Percentiles rank a stretch among this genome's conserved stretches.
phyloP scores from a whole-genome alignment of 345 rosid genomes.

The Melaleuca alternifolia region DNA sequence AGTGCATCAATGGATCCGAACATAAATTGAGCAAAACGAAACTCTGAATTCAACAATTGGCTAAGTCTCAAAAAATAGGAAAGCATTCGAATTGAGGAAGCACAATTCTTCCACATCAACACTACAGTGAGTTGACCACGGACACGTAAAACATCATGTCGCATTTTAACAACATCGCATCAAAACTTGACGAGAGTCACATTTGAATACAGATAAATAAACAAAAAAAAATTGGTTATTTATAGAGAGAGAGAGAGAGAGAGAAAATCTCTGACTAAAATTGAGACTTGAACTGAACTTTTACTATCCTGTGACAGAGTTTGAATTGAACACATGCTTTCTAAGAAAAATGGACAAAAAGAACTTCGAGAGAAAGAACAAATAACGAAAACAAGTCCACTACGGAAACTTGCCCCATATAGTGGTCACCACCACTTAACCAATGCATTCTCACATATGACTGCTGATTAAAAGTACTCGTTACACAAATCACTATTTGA shows the following conservation, averaged over 20 bases:
- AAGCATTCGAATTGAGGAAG: neutral
- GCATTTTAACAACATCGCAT: neutral
- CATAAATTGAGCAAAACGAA: too few species aligned
- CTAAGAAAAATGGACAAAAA: neutral
- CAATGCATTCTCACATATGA: neutral
- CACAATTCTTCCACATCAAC: neutral
- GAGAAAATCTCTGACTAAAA: neutral
- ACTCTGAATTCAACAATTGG: too few species aligned
- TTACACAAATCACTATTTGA: neutral
- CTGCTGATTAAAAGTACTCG: neutral
- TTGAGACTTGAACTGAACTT: neutral
- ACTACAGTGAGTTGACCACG: accelerated
- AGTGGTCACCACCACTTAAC: neutral
- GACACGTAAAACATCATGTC: neutral
- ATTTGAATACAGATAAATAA: neutral
- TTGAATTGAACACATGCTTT: neutral
- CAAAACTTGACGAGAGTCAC: neutral
- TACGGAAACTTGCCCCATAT: neutral
- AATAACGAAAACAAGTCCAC: neutral
- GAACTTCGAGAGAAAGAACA: neutral
- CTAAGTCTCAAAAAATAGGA: neutral
- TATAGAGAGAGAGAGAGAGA: neutral
- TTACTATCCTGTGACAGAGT: neutral
- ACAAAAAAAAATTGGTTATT: neutral
- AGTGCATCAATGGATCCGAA: too few species aligned